phyloP scores from a whole-genome alignment of 164 flowering plant genomes.

The Vitis riparia region DNA sequence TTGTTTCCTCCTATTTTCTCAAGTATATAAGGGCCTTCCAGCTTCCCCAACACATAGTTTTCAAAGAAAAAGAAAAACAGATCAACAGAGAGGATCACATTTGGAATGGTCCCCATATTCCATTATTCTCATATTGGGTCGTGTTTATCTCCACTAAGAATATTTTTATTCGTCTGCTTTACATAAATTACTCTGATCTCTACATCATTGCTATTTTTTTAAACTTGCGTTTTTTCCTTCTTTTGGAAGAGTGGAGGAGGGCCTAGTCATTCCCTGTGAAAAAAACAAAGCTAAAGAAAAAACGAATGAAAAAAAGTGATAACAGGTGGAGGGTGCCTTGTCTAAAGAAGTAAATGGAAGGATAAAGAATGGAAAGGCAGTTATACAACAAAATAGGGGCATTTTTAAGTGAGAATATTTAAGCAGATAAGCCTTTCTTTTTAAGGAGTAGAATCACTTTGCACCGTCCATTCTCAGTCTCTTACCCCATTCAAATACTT shows the following conservation, averaged over 20 bases:
- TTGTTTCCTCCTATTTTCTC: background rate
- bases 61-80: background rate
- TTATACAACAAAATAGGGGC: background rate
- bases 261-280: constrained; percentile 10
- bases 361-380: constrained; percentile 1
- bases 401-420: constrained; percentile 6
- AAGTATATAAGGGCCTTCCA: background rate
- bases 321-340: constrained; percentile 7
- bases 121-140: constrained; percentile 21
- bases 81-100: constrained; percentile 4
- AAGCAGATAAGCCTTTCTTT: constrained; percentile 3
- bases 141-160: constrained; percentile 27
- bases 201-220: no score
- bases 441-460: background rate
- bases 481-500: constrained; percentile 5
- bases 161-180: constrained; percentile 14
- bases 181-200: constrained; percentile 3
- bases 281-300: background rate
- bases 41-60: background rate
- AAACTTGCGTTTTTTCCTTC: background rate
- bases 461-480: constrained; percentile 10
- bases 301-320: background rate
- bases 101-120: constrained; percentile 14
- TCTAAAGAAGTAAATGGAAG: background rate
- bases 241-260: background rate